Conservation (phyloP, 768 basidiomycete genomes). For the Boletales sp. region DNA sequence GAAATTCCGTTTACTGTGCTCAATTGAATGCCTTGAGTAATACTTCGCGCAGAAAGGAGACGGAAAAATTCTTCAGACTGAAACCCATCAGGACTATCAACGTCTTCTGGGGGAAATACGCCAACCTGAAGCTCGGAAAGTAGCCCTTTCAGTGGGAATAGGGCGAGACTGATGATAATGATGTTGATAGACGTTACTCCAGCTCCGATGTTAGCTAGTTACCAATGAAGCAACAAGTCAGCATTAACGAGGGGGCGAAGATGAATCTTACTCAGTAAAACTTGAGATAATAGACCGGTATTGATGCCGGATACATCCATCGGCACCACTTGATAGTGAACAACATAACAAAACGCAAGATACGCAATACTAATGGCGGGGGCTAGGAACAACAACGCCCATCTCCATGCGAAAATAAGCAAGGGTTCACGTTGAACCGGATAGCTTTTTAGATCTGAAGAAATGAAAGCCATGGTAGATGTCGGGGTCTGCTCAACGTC, state of each 20-base stretch:
- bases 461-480: background rate
- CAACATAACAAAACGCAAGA: slow-evolving; percentile 16
- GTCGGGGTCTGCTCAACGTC: background rate
- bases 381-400: slow-evolving; percentile 2
- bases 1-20: slow-evolving; percentile 14
- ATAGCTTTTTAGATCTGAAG: background rate
- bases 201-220: slow-evolving; percentile 9
- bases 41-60: slow-evolving; percentile 5
- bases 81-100: background rate
- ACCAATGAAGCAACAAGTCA: background rate
- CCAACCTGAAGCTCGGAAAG: slow-evolving; percentile 11
- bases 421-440: background rate
- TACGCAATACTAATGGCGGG: slow-evolving; percentile 6
- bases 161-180: slow-evolving; percentile 10
- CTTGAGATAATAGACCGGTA: background rate
- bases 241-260: no score
- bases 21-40: slow-evolving; percentile 4
- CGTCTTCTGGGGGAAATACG: no score
- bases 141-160: slow-evolving; percentile 11
- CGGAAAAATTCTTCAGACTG: slow-evolving; percentile 20
- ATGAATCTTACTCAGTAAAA: slow-evolving; percentile 4
- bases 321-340: slow-evolving; percentile 14
- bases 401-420: slow-evolving; percentile 2
- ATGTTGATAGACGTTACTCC: slow-evolving; percentile 13
- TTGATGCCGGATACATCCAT: background rate